These are phyloP conservation scores for Cryptosporidium viatorum DNA, from an alignment of 169 alveolate species.

Conservation along the genomic window DNA sequence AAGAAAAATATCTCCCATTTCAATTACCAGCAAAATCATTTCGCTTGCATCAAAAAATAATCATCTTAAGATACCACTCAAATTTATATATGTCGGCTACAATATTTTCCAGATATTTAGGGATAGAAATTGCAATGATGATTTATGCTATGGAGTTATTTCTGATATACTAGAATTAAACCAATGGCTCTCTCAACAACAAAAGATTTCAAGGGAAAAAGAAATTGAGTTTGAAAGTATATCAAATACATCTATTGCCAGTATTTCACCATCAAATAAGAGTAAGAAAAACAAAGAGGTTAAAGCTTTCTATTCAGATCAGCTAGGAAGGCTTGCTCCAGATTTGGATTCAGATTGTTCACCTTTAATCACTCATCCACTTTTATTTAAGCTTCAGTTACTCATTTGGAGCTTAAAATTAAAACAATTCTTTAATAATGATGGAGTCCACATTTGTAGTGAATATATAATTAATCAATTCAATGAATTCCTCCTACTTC, in stretches of 20 bases:
- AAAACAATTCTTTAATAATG: neutral
- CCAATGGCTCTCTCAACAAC: neutral
- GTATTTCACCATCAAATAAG: neutral
- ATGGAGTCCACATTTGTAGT: slow-evolving; percentile 29
- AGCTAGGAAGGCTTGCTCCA: neutral
- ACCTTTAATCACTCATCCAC: slow-evolving; percentile 50
- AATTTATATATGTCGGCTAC: slow-evolving; percentile 33
- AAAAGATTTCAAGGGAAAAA: neutral
- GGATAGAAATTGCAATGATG: slow-evolving; percentile 17
- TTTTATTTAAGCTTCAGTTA: slow-evolving; percentile 35
- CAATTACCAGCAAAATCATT: slow-evolving; percentile 7
- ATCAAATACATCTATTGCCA: neutral
- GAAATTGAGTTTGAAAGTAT: neutral
- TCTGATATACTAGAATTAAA: slow-evolving; percentile 46
- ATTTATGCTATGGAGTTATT: slow-evolving; percentile 16
- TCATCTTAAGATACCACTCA: neutral
- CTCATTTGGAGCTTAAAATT: slow-evolving; percentile 39
- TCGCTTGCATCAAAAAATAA: neutral
- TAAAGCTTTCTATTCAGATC: neutral
- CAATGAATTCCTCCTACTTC: neutral
- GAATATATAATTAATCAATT: slow-evolving; percentile 7
- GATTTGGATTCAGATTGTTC: neutral
- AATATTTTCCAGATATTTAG: slow-evolving; percentile 29
- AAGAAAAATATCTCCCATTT: neutral
- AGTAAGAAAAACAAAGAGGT: neutral